Conservation (phyloP, 345 rosid species). For the Psidium friedrichsthalianum region DNA sequence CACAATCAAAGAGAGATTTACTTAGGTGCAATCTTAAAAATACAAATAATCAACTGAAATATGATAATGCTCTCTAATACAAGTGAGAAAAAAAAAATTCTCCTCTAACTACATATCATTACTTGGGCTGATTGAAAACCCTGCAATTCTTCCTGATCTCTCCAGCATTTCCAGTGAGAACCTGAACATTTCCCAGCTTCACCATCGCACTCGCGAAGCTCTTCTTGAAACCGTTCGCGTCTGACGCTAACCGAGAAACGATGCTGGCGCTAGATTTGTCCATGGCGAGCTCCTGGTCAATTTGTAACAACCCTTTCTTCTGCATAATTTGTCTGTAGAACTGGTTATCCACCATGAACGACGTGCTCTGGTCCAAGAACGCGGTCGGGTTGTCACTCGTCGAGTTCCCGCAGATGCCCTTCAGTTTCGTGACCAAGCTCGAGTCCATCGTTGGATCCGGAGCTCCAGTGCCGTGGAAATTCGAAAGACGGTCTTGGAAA, state of each 20-base stretch:
- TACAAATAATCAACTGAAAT: no score
- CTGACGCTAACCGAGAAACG: slow-evolving; percentile 29
- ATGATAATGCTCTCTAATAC: no score
- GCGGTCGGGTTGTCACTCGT: slow-evolving; percentile 28
- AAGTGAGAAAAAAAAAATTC: not conserved
- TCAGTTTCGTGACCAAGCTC: slow-evolving; percentile 23
- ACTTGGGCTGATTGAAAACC: slow-evolving; percentile 18
- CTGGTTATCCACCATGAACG: slow-evolving; percentile 35
- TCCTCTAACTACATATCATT: not conserved
- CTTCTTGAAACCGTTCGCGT: slow-evolving; percentile 12
- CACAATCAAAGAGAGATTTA: no score
- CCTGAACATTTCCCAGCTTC: slow-evolving; percentile 38
- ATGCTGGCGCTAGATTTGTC: slow-evolving; percentile 25
- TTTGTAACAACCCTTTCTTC: slow-evolving; percentile 43
- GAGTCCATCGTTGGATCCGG: slow-evolving; percentile 53
- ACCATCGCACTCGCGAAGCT: slow-evolving; percentile 52
- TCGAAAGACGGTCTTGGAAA: slow-evolving; percentile 34
- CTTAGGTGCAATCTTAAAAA: no score
- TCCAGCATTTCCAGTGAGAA: slow-evolving; percentile 47
- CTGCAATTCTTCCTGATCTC: slow-evolving; percentile 55
- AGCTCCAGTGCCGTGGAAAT: slow-evolving; percentile 26
- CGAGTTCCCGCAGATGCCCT: slow-evolving; percentile 14
- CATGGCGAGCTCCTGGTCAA: slow-evolving; percentile 44
- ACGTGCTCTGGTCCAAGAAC: slow-evolving; percentile 52
- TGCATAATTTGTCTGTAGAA: slow-evolving; percentile 25